Percentiles rank a stretch among this genome's conserved stretches.
Evolutionary conservation across 2,329 filamentous ascomycete species (phyloP).

Genomic region (Fusarium palustre): DNA sequence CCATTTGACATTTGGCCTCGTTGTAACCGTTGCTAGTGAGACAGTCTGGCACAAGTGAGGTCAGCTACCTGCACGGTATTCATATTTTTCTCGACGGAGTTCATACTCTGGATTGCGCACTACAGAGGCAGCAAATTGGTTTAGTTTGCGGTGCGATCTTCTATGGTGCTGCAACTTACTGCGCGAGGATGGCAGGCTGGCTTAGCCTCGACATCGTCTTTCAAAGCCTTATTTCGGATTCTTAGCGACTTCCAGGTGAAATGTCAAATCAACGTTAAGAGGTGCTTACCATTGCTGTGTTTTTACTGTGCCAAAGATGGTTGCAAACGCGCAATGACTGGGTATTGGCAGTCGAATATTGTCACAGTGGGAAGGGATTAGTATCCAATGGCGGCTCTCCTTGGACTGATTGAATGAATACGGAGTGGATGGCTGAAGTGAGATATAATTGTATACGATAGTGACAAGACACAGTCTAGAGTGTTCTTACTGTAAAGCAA

Average conservation of each 20-base stretch:
- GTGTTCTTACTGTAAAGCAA: not conserved
- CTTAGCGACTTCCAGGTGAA: constrained; percentile 11
- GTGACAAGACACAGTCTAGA: not conserved
- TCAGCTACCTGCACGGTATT: constrained; percentile 5
- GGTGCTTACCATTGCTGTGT: constrained; percentile 22
- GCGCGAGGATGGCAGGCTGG: constrained; percentile 89
- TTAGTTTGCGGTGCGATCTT: not conserved
- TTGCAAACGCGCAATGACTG: not conserved
- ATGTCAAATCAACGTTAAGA: no score
- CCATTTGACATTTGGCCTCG: constrained; percentile 81
- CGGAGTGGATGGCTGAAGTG: not conserved
- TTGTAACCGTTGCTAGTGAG: constrained; percentile 86
- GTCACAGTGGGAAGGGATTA: not conserved
- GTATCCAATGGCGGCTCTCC: not conserved
- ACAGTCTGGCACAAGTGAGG: constrained; percentile 70
- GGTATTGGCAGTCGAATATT: not conserved
- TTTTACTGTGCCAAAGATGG: not conserved
- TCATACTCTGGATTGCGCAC: constrained; percentile 89
- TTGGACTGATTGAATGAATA: not conserved
- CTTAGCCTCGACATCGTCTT: constrained; percentile 77
- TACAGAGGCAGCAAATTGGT: constrained; percentile 50
- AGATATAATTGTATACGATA: not conserved
- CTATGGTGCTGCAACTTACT: constrained; percentile 61
- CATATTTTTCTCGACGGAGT: not conserved
- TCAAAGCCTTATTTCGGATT: constrained; percentile 53